A percentile compares a stretch with the other conserved stretches of the same genome.
These are phyloP conservation scores for Blastocystis sp. DNA, from an alignment of 352 stramenopile species.

Conservation along the genomic window DNA sequence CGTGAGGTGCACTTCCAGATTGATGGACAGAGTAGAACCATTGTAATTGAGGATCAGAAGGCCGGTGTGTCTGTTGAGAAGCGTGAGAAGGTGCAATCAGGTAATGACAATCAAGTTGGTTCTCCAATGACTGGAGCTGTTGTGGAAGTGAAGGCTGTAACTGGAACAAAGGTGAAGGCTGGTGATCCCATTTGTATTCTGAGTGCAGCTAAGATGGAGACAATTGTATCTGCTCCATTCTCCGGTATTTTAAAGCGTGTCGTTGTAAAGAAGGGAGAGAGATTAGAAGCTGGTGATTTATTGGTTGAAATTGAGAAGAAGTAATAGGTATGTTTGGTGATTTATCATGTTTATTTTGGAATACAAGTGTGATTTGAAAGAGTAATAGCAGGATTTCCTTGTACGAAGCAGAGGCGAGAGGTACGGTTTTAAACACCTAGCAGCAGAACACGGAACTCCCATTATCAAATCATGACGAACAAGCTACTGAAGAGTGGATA, in stretches of 20 bases:
- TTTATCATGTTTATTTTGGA: background rate
- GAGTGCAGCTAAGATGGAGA: slow-evolving; percentile 98
- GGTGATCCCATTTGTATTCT: slow-evolving; percentile 88
- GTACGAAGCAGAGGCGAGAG: too few relatives aligned
- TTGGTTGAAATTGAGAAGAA: slow-evolving; percentile 85
- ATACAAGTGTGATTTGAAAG: too few relatives aligned
- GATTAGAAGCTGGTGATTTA: slow-evolving; percentile 88
- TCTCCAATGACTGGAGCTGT: slow-evolving; percentile 94
- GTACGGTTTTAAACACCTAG: too few relatives aligned
- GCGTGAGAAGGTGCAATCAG: slow-evolving; percentile 82
- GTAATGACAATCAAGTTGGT: slow-evolving; percentile 79
- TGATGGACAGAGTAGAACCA: slow-evolving; percentile 81
- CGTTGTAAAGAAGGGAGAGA: slow-evolving; percentile 86
- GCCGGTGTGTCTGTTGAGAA: slow-evolving; percentile 70
- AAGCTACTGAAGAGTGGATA: slow-evolving; percentile 67
- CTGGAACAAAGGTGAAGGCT: slow-evolving; percentile 85
- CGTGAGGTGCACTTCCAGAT: slow-evolving; percentile 93
- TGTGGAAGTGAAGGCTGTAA: slow-evolving; percentile 88
- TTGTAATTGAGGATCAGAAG: slow-evolving; percentile 68
- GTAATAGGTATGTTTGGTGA: background rate
- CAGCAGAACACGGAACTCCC: too few relatives aligned
- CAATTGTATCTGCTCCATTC: slow-evolving; percentile 84
- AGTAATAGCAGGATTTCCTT: too few relatives aligned
- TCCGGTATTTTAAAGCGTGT: slow-evolving; percentile 85
- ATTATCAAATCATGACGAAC: slow-evolving; percentile 27